A percentile compares a stretch with the other conserved stretches of the same genome.
Conservation (phyloP, 2,329 filamentous ascomycete species). For the Emergomyces orientalis region DNA sequence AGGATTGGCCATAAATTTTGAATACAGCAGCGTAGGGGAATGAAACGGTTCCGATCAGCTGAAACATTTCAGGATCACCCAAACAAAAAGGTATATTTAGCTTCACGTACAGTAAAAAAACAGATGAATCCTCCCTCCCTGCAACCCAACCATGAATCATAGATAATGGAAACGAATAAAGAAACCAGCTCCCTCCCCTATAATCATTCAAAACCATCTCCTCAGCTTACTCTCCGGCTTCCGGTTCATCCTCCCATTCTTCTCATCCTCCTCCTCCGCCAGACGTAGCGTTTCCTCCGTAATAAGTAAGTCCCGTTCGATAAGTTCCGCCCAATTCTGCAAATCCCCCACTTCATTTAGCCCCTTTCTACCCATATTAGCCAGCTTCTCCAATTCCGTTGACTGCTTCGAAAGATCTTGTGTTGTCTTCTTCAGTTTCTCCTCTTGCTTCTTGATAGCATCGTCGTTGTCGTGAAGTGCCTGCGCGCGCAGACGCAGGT, state of each 20-base stretch:
- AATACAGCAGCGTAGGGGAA: neutral
- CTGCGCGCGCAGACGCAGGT: conserved; percentile 46
- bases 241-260: conserved; percentile 13
- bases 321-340: conserved; percentile 56
- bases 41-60: neutral
- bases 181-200: neutral
- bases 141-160: neutral
- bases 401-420: conserved; percentile 44
- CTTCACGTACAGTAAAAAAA: neutral
- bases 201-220: conserved; percentile 15
- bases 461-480: conserved; percentile 48
- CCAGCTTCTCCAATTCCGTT: conserved; percentile 45
- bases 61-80: neutral
- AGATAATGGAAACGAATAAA: neutral
- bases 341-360: conserved; percentile 56
- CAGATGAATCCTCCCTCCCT: neutral
- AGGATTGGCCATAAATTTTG: neutral
- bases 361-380: conserved; percentile 46
- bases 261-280: conserved; percentile 26
- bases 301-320: conserved; percentile 42
- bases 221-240: conserved; percentile 15
- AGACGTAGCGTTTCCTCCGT: conserved; percentile 35
- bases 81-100: no score
- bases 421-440: conserved; percentile 43
- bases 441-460: conserved; percentile 48